phyloP scores from a whole-genome alignment of 257 asterid species.

The Primulina tabacum region DNA sequence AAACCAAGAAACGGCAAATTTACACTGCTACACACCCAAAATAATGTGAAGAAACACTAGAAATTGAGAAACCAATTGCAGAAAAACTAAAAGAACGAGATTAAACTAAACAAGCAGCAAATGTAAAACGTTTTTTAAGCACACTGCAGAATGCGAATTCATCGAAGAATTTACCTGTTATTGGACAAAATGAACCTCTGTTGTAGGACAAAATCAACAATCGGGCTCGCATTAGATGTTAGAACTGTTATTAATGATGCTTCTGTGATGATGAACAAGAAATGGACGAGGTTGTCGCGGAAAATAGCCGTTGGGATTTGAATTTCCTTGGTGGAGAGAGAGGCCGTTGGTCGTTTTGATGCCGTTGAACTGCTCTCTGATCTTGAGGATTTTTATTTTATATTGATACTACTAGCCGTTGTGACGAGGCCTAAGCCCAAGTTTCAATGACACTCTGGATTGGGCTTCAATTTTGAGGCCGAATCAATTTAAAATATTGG shows the following conservation, averaged over 20 bases:
- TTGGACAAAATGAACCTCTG: conserved; percentile 24
- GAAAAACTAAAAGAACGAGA: not conserved
- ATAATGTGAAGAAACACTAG: too few species aligned
- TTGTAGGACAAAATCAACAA: conserved; percentile 21
- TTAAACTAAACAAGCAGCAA: not conserved
- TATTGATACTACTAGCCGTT: conserved; percentile 36
- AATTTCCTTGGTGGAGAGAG: conserved; percentile 18
- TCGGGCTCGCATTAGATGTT: conserved; percentile 28
- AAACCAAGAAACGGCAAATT: not conserved
- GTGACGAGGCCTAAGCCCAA: not conserved
- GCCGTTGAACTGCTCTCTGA: conserved; percentile 17
- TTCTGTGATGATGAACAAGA: conserved; percentile 11
- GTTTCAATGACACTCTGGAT: too few species aligned
- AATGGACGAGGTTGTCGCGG: conserved; percentile 23
- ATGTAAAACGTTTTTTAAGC: not conserved
- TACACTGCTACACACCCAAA: not conserved
- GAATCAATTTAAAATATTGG: too few species aligned
- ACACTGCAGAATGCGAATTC: not conserved
- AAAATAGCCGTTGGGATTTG: conserved; percentile 46
- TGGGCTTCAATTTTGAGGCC: too few species aligned
- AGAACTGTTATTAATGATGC: conserved; percentile 2
- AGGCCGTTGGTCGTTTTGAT: conserved; percentile 21
- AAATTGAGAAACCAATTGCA: not conserved
- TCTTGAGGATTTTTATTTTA: not conserved
- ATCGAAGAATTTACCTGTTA: conserved; percentile 20